phyloP scores from a whole-genome alignment of 352 stramenopile species.

The Pythium apleroticum region DNA sequence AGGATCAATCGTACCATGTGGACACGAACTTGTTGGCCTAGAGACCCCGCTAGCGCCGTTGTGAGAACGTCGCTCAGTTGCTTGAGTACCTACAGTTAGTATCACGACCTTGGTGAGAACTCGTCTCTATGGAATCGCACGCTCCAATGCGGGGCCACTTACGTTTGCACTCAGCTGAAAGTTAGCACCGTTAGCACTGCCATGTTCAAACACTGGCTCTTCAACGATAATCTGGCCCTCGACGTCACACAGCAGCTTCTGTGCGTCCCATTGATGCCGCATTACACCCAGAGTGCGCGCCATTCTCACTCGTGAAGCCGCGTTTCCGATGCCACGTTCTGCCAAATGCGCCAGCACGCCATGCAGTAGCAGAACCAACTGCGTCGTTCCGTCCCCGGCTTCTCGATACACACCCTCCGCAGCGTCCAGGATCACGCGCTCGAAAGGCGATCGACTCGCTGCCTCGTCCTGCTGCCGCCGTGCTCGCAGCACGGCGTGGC shows the following conservation, averaged over 20 bases:
- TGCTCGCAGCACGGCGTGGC: conserved; percentile 46
- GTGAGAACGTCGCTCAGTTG: conserved; percentile 26
- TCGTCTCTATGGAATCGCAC: neutral
- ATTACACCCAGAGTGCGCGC: conserved; percentile 38
- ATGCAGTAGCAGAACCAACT: conserved; percentile 63
- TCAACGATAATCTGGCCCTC: neutral
- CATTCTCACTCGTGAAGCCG: conserved; percentile 20
- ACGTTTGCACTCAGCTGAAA: neutral
- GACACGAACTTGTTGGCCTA: conserved; percentile 30
- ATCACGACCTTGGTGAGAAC: neutral
- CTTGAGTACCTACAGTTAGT: conserved; percentile 1
- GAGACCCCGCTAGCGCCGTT: conserved; percentile 38
- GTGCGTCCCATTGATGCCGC: conserved; percentile 22
- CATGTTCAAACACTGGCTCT: neutral
- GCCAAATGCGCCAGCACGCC: conserved; percentile 24
- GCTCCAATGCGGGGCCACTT: neutral
- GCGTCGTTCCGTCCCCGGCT: conserved; percentile 49
- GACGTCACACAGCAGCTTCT: neutral
- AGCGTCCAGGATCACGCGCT: conserved; percentile 46
- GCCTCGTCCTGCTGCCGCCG: conserved; percentile 29
- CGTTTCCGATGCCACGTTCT: neutral
- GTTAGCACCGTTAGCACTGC: too few relatives aligned
- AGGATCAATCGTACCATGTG: conserved; percentile 45
- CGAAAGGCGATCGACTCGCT: conserved; percentile 23
- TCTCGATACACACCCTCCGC: conserved; percentile 50